Conservation (phyloP, 2,329 filamentous ascomycete genomes). For the Rhytidhysteron rufulum region DNA sequence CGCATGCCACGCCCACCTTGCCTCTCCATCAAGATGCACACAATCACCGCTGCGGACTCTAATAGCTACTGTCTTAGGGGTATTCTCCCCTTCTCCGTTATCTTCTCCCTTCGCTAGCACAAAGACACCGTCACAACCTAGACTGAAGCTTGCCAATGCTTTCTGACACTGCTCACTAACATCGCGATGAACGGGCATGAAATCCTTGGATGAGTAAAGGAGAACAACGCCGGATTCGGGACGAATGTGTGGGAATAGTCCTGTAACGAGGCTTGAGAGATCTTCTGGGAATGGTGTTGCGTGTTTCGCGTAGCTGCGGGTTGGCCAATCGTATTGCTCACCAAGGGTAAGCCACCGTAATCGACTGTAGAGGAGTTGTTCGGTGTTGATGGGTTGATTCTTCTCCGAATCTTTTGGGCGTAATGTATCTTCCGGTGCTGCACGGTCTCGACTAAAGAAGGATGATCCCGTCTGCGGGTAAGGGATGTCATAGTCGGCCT, state of each 20-base stretch:
- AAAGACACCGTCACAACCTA: constrained; percentile 89
- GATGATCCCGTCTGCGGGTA: constrained; percentile 49
- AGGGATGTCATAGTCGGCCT: constrained; percentile 70
- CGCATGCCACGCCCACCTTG: constrained; percentile 90
- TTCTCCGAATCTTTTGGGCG: constrained; percentile 52
- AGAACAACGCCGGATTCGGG: constrained; percentile 92
- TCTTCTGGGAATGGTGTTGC: constrained; percentile 74
- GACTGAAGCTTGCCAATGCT: constrained; percentile 79
- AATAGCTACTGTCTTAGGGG: constrained; percentile 25
- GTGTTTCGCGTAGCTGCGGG: constrained; percentile 70
- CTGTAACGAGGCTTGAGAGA: constrained; percentile 63
- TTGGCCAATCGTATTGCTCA: constrained; percentile 95
- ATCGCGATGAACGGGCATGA: constrained; percentile 88
- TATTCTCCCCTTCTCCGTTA: constrained; percentile 14
- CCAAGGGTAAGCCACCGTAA: constrained; percentile 94
- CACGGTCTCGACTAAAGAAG: constrained; percentile 30
- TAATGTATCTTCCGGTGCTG: constrained; percentile 19
- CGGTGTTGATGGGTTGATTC: constrained; percentile 69
- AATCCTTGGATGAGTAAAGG: constrained; percentile 86
- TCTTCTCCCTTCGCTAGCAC: constrained; percentile 60
- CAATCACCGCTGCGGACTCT: constrained; percentile 77
- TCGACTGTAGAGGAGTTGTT: constrained; percentile 71
- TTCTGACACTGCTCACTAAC: constrained; percentile 83
- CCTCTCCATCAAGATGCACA: constrained; percentile 78
- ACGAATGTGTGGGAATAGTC: constrained; percentile 72